Evolutionary conservation across 2,329 filamentous ascomycete genomes (phyloP).

Genomic region (Trichoderma arundinaceum): DNA sequence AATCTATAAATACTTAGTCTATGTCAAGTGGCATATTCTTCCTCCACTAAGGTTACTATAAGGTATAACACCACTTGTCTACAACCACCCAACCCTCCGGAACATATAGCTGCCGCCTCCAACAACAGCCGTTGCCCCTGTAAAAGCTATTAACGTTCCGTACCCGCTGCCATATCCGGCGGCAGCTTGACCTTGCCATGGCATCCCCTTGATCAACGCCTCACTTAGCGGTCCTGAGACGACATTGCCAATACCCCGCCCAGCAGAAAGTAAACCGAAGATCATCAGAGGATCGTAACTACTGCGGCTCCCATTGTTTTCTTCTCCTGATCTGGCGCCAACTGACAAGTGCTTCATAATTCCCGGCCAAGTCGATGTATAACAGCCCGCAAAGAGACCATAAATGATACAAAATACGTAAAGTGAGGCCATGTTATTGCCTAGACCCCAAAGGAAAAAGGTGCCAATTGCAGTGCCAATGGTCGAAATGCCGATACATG

Average conservation of each 20-base stretch:
- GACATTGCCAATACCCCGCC: conserved; percentile 66
- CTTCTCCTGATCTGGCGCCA: not conserved
- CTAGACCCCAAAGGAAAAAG: conserved; percentile 67
- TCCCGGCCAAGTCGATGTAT: conserved; percentile 66
- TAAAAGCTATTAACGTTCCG: conserved; percentile 45
- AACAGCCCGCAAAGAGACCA: conserved; percentile 69
- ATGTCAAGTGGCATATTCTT: too few relatives aligned
- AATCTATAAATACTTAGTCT: too few relatives aligned
- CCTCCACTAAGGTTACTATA: too few relatives aligned
- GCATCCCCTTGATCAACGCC: conserved; percentile 52
- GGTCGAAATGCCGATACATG: conserved; percentile 63
- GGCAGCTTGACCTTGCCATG: conserved; percentile 47
- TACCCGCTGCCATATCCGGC: conserved; percentile 45
- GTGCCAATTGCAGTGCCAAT: conserved; percentile 60
- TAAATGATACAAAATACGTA: conserved; percentile 66
- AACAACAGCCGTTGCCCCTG: conserved; percentile 42
- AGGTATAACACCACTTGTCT: not conserved
- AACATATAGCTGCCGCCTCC: conserved; percentile 43
- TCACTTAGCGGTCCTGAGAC: conserved; percentile 62
- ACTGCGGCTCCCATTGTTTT: not conserved
- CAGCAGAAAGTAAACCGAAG: conserved; percentile 62
- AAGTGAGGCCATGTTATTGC: conserved; percentile 57
- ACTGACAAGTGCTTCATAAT: conserved; percentile 51
- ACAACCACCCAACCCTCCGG: conserved; percentile 43
- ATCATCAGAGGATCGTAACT: conserved; percentile 58